Evolutionary conservation across 1,139 yeast species (phyloP), one percentile per base, ranked within the genome.

Genomic region (Arxiozyma bovina): DNA sequence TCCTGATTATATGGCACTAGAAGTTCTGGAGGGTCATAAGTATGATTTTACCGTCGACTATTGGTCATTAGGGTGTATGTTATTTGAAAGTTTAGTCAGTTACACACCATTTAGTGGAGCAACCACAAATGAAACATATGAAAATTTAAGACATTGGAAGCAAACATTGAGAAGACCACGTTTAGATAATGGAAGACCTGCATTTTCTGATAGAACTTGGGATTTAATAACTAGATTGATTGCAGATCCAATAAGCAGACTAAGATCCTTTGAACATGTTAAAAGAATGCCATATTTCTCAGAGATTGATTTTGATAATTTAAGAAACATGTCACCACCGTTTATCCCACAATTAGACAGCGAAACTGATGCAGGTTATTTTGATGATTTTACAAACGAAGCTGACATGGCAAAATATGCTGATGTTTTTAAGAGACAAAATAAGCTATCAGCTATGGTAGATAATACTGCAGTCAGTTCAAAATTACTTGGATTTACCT

Each of bases 1-100:
- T 7, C 99, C 99, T 1, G 99, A 94, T 70, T 94, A 94, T 70
- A 94, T 94, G 99, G 99, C 99, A 1, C 77, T 94, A 54, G 99
- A 94, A 70, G 98, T 94, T 7, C 80, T 94, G 58, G 95, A 89
- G 70, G 99, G 99, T 11, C 86, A 86, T 64, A 85, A 85, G 58
- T 94, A 94, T 70, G 96, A 94, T 68, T 91, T 85, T 68, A 91
- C 99, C 21, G 95, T 94, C 58, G 99, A 94, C 74, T 94, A 94
- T 71, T 94, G 99, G 99, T 91, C 98, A 0, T 77, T 94, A 54
- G 99, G 99, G 1, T 94, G 99, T 71, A 88, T 88, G 81, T 75
- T 91, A 27, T 91, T 87, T 67, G 98, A 91, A 70, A 87, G 96
- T 58, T 79, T 91, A 63, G 88, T 90, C 53, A 97, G 98, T 0